Evolutionary conservation across 2,329 filamentous ascomycete species (phyloP).

Genomic region (Verticillium alfalfae): DNA sequence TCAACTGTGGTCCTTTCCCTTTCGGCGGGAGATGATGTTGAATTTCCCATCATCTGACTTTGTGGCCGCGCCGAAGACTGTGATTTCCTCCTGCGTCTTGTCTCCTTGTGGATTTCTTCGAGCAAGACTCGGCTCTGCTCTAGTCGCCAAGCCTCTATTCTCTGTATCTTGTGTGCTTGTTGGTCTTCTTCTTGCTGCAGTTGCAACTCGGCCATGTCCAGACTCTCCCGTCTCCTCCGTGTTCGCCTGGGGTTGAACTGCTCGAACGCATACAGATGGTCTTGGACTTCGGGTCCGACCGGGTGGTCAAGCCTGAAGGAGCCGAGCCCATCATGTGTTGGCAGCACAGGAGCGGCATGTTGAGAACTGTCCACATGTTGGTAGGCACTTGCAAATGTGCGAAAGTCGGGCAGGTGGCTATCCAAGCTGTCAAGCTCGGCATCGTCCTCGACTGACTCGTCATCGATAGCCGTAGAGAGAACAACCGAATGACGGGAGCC

Average conservation of each 20-base stretch:
- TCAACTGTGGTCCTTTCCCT: constrained; percentile 18
- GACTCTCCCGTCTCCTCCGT: constrained; percentile 45
- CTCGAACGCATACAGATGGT: constrained; percentile 87
- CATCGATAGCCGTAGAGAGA: constrained; percentile 27
- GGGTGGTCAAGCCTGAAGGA: constrained; percentile 67
- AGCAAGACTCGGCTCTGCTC: constrained; percentile 83
- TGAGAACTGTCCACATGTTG: constrained; percentile 43
- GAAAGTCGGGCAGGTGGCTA: constrained; percentile 84
- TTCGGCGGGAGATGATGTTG: constrained; percentile 6
- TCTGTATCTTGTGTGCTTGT: constrained; percentile 68
- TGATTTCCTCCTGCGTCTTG: constrained; percentile 60
- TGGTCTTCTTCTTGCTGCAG: constrained; percentile 49
- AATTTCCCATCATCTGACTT: constrained; percentile 9
- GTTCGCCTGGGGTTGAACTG: constrained; percentile 70
- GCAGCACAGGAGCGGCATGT: constrained; percentile 57
- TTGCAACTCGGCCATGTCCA: constrained; percentile 45
- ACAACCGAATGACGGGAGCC: constrained; percentile 33
- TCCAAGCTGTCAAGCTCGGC: constrained; percentile 89
- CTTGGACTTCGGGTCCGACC: constrained; percentile 58
- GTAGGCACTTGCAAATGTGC: constrained; percentile 49
- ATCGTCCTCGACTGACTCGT: constrained; percentile 52
- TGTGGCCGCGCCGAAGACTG: constrained; percentile 39
- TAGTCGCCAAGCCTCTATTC: constrained; percentile 87
- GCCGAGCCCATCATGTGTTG: constrained; percentile 85
- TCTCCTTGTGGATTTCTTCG: constrained; percentile 86